Base-by-base conservation (phyloP, 805 yeast species). In the Hanseniaspora singularis region DNA sequence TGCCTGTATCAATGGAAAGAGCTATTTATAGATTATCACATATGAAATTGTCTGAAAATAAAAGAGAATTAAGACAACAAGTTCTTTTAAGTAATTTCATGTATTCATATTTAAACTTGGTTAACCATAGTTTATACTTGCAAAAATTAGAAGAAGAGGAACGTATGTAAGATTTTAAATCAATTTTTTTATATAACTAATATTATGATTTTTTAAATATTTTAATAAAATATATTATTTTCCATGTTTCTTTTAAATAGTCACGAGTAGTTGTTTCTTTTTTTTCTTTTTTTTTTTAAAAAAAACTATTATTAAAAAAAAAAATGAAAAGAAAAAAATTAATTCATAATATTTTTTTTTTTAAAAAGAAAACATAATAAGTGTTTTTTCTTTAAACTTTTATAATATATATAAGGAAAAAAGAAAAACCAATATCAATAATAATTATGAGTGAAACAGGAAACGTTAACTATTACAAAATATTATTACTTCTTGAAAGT, bases 31-130 rank as follows among this genome's bases (percentile, higher is more conserved):
- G 98, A 49, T 69, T 92, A 48, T 83, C 95, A 45, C 98, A 92
- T 63, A 67, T 92, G 60, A 92, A 92, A 62, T 70, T 92, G 53
- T 95, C 97, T 22, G 94, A 92, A 62, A 89, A 97, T 1, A 82
- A 86, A 58, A 69, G 97, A 50, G 92, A 94, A 24, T 66, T 92
- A 51, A 72, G 87, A 32, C 96, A 92, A 61, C 98, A 92, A 61
- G 98, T 92, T 1, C 62, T 92, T 41, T 65, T 92, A 52, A 85
- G 96, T 50, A 92, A 92, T 61, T 92, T 92, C 73, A 92, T 92
- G 98, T 92, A 92, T 60, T 89, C 96, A 0, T 92, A 92, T 63
- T 72, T 92, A 68, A 89, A 92, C 59, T 69, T 92, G 63, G 95
- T 92, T 48, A 94, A 89, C 62, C 96, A 89, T 60, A 88, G 89